phyloP scores from a whole-genome alignment of 208 protist species.

The Jaenimonas drosophilae region DNA sequence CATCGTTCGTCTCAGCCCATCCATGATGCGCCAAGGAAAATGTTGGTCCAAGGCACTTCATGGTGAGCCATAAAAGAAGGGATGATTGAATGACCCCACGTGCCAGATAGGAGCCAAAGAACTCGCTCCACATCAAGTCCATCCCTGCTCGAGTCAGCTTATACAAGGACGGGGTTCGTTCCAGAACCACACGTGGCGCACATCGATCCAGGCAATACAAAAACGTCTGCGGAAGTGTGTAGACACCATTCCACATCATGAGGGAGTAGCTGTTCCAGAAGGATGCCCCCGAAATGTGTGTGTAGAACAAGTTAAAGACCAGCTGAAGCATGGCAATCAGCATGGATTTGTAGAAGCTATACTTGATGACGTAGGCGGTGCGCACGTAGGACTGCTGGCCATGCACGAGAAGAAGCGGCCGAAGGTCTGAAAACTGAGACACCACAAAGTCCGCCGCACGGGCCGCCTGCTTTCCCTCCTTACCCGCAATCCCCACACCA shows the following conservation, averaged over 20 bases:
- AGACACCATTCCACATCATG: constrained; percentile 87
- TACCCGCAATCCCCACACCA: constrained; percentile 87
- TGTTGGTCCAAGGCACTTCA: constrained; percentile 16
- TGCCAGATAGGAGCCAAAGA: constrained; percentile 58
- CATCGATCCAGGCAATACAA: constrained; percentile 85
- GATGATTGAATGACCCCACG: constrained; percentile 72
- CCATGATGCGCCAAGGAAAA: constrained; percentile 30
- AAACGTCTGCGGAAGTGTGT: constrained; percentile 84
- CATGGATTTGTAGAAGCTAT: constrained; percentile 98
- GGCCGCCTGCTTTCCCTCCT: constrained; percentile 90
- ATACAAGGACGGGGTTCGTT: constrained; percentile 67
- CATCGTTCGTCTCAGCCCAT: constrained; percentile 37
- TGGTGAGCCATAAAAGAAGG: constrained; percentile 41
- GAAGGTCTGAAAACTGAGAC: constrained; percentile 88
- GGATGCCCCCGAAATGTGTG: constrained; percentile 61
- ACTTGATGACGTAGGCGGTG: constrained; percentile 92
- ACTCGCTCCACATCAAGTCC: constrained; percentile 55
- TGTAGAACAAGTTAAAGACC: constrained; percentile 62
- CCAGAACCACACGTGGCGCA: constrained; percentile 62
- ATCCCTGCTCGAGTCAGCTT: constrained; percentile 33
- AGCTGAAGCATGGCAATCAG: constrained; percentile 91
- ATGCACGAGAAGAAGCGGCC: constrained; percentile 91
- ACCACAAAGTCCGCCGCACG: constrained; percentile 93
- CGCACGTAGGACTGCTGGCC: constrained; percentile 89
- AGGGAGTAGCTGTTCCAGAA: constrained; percentile 90